A percentile compares a stretch with the other conserved stretches of the same genome.
phyloP scores from a whole-genome alignment of 2,329 filamentous ascomycete species.

The Chrysosporium keratinophilum region DNA sequence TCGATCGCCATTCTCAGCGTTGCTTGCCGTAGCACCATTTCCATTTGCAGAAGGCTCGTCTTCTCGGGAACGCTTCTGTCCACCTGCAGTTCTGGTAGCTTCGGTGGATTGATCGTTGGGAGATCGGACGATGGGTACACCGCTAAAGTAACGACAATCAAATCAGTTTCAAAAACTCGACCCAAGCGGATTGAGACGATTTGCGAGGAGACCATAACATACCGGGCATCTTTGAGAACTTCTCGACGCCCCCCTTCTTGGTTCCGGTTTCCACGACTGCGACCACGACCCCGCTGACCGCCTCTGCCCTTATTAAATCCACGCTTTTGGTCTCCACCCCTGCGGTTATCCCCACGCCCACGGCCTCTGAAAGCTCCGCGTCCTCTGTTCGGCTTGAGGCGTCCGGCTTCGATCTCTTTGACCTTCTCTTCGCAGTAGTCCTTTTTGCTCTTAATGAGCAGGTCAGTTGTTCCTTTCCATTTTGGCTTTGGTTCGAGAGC shows the following conservation, averaged over 20 bases:
- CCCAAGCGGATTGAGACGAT: background rate
- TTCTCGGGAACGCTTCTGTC: slow-evolving; percentile 40
- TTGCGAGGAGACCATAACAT: slow-evolving; percentile 16
- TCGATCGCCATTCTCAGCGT: slow-evolving; percentile 25
- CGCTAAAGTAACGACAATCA: slow-evolving; percentile 23
- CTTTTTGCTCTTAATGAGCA: slow-evolving; percentile 78
- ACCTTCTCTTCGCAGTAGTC: slow-evolving; percentile 74
- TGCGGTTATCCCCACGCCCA: slow-evolving; percentile 27
- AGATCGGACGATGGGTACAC: slow-evolving; percentile 36
- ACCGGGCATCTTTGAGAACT: slow-evolving; percentile 36
- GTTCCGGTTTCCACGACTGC: slow-evolving; percentile 10
- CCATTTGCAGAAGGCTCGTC: slow-evolving; percentile 22
- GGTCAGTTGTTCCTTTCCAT: slow-evolving; percentile 63
- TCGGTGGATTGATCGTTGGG: slow-evolving; percentile 9
- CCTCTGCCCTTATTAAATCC: slow-evolving; percentile 29
- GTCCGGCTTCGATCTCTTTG: slow-evolving; percentile 59
- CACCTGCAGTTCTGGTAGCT: slow-evolving; percentile 15
- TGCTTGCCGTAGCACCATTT: slow-evolving; percentile 17
- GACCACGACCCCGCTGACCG: slow-evolving; percentile 25
- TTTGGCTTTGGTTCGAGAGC: slow-evolving; percentile 67
- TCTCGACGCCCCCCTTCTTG: slow-evolving; percentile 25
- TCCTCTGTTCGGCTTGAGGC: slow-evolving; percentile 48
- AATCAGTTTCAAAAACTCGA: slow-evolving; percentile 6
- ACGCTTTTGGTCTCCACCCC: slow-evolving; percentile 36
- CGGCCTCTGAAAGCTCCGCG: slow-evolving; percentile 40